phyloP scores from a whole-genome alignment of 2,329 filamentous ascomycete genomes.

The Trichoderma brevicompactum region DNA sequence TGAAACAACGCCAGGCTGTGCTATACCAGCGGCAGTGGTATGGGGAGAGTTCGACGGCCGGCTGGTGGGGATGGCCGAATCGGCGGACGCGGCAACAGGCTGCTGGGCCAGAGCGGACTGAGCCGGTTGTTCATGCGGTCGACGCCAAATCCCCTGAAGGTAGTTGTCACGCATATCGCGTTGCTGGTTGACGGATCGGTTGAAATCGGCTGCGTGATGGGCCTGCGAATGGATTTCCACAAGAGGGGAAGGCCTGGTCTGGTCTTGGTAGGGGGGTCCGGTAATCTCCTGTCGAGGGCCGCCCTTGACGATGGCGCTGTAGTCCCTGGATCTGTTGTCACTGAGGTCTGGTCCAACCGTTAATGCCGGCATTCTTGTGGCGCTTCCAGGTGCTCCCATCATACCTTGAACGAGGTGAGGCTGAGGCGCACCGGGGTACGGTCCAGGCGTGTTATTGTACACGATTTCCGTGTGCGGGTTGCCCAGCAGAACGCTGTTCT shows the following conservation, averaged over 20 bases:
- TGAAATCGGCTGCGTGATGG: constrained; percentile 87
- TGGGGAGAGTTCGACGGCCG: constrained; percentile 64
- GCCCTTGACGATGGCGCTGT: constrained; percentile 74
- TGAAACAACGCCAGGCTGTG: constrained; percentile 61
- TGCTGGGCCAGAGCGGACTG: constrained; percentile 49
- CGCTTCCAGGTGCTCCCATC: constrained; percentile 66
- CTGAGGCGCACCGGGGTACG: constrained; percentile 69
- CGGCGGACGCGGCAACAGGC: constrained; percentile 48
- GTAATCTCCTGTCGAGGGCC: constrained; percentile 88
- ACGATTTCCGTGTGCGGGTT: constrained; percentile 83
- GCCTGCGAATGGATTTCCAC: constrained; percentile 84
- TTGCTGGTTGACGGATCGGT: constrained; percentile 79
- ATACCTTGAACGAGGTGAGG: constrained; percentile 73
- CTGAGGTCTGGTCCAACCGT: constrained; percentile 78
- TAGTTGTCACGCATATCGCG: constrained; percentile 79
- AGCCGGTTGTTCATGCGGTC: constrained; percentile 76
- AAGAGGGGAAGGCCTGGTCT: constrained; percentile 74
- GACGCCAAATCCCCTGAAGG: constrained; percentile 79
- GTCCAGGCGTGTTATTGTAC: constrained; percentile 74
- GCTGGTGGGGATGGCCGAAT: constrained; percentile 53
- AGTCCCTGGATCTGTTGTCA: constrained; percentile 78
- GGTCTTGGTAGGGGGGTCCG: constrained; percentile 85
- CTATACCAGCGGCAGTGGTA: constrained; percentile 56
- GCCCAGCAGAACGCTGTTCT: constrained; percentile 63
- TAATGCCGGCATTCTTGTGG: constrained; percentile 81